These are phyloP conservation scores for Penicillium subrubescens DNA, from an alignment of 495 filamentous ascomycete species.

Conservation along the genomic window DNA sequence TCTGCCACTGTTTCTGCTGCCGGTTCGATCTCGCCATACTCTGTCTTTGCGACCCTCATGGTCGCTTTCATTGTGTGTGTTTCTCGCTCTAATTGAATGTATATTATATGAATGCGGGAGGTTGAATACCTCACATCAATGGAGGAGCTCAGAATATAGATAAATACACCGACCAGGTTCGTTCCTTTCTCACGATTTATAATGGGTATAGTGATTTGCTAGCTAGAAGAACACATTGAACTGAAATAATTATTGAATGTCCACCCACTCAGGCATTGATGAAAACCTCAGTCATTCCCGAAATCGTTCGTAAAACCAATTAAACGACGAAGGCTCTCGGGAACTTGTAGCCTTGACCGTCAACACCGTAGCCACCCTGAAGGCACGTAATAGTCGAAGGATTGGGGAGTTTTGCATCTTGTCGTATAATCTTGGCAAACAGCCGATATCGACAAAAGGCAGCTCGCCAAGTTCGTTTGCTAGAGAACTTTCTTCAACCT, in stretches of 20 bases:
- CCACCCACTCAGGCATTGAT: no score
- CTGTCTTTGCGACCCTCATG: conserved; percentile 13
- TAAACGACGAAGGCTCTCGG: not conserved
- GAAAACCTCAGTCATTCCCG: no score
- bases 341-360: not conserved
- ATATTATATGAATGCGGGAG: not conserved
- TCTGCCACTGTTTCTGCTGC: conserved; percentile 16
- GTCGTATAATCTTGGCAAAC: no score
- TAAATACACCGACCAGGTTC: conserved; percentile 6
- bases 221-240: not conserved
- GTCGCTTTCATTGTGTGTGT: conserved; percentile 28
- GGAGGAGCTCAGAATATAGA: conserved; percentile 10
- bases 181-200: conserved; percentile 1
- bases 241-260: no score
- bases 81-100: conserved; percentile 23
- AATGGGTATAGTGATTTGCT: not conserved
- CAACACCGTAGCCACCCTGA: not conserved
- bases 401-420: no score
- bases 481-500: no score
- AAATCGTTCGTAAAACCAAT: not conserved
- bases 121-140: not conserved
- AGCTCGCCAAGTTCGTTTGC: no score
- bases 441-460: no score
- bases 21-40: conserved; percentile 13
- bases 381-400: not conserved